phyloP scores from a whole-genome alignment of 225 moss, liverwort and hornwort species.

The Physcomitrium patens region DNA sequence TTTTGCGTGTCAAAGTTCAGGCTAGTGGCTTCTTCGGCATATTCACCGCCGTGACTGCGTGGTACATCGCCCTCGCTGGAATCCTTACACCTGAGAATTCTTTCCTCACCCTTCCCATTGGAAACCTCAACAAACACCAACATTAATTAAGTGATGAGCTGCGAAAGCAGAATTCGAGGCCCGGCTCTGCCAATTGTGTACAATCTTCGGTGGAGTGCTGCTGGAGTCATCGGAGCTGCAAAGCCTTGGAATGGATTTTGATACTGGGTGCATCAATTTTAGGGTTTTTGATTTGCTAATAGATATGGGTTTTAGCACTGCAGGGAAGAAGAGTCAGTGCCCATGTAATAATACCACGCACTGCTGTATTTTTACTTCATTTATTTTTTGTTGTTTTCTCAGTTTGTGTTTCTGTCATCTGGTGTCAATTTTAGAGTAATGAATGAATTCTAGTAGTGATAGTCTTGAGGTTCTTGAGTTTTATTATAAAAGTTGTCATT shows the following conservation, averaged over 20 bases:
- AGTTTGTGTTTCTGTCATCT: no score
- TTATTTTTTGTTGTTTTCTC: no score
- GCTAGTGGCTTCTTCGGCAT: conserved; percentile 48
- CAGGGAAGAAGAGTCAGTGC: no score
- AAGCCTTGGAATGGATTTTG: not conserved
- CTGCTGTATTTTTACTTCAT: no score
- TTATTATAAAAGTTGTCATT: no score
- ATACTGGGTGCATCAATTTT: not conserved
- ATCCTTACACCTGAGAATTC: conserved; percentile 35
- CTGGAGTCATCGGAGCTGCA: not conserved
- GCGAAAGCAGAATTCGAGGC: not conserved
- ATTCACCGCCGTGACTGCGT: conserved; percentile 35
- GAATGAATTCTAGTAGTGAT: no score
- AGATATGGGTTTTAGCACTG: not conserved
- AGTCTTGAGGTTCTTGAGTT: no score
- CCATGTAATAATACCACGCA: no score
- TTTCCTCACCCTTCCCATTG: conserved; percentile 45
- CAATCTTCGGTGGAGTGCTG: not conserved
- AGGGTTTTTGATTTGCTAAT: not conserved
- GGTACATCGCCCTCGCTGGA: conserved; percentile 33
- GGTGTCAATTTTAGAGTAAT: no score
- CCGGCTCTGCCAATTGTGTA: not conserved
- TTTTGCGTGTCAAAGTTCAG: conserved; percentile 13
- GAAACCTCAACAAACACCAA: conserved; percentile 18
- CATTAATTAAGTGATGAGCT: not conserved